Conservation (phyloP, 2,329 filamentous ascomycete genomes). For the Aspergillus ustus region DNA sequence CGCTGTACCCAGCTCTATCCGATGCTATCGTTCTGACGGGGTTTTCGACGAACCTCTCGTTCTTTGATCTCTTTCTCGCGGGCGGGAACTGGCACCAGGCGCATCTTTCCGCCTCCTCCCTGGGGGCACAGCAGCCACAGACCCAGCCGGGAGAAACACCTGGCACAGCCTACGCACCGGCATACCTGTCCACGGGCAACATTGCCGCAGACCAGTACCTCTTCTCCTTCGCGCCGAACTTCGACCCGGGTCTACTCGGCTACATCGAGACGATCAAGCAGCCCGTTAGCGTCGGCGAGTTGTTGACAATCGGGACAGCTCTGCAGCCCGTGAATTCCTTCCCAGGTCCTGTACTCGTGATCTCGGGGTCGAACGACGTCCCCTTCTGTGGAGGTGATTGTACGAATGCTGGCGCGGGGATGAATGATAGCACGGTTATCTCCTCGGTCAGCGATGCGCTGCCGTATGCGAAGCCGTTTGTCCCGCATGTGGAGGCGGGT, state of each 20-base stretch:
- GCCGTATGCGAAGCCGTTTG: constrained; percentile 21
- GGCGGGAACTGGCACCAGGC: constrained; percentile 28
- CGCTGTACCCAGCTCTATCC: constrained; percentile 38
- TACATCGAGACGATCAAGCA: constrained; percentile 29
- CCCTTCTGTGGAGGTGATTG: constrained; percentile 35
- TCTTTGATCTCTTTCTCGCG: constrained; percentile 23
- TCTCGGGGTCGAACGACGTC: constrained; percentile 28
- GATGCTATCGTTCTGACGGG: constrained; percentile 48
- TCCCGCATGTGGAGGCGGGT: constrained; percentile 31
- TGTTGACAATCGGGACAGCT: constrained; percentile 25
- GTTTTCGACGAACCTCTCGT: constrained; percentile 35
- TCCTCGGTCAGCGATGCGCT: constrained; percentile 20
- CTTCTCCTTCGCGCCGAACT: constrained; percentile 22
- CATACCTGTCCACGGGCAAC: constrained; percentile 29
- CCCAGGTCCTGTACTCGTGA: constrained; percentile 30
- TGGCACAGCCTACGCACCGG: constrained; percentile 20
- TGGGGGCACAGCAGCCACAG: too few species aligned
- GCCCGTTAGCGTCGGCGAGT: constrained; percentile 32
- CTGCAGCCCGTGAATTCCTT: constrained; percentile 22
- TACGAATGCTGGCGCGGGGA: constrained; percentile 24
- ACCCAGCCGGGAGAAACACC: constrained; percentile 17
- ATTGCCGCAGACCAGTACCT: constrained; percentile 22
- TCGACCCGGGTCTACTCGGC: constrained; percentile 21
- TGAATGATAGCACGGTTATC: constrained; percentile 17
- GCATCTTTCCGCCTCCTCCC: constrained; percentile 18